phyloP scores from a whole-genome alignment of 768 basidiomycete genomes.

The Asterophora lycoperdoides region DNA sequence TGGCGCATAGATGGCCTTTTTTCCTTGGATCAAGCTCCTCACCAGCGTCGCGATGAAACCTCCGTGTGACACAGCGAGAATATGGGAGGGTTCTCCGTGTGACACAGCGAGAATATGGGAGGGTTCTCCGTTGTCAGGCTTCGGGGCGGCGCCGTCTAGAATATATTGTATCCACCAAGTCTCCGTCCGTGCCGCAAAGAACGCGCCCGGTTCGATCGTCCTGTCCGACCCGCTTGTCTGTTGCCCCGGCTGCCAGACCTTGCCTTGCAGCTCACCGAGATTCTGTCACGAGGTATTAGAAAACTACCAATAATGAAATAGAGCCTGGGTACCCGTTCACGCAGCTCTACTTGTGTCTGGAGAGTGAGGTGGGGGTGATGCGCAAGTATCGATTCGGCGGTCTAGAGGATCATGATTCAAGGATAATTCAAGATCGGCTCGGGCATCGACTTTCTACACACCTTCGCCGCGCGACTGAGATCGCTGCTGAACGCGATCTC shows the following conservation, averaged over 20 bases:
- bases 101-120: constrained; percentile 54
- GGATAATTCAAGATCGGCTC: not conserved
- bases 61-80: constrained; percentile 67
- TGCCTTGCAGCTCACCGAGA: constrained; percentile 49
- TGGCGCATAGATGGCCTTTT: constrained; percentile 32
- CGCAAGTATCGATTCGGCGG: constrained; percentile 57
- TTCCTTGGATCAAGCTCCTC: constrained; percentile 39
- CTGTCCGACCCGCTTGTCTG: constrained; percentile 20
- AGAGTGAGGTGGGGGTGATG: constrained; percentile 47
- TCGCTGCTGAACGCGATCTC: constrained; percentile 66
- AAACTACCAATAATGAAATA: not conserved
- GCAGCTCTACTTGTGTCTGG: constrained; percentile 41
- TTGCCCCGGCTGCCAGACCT: constrained; percentile 15
- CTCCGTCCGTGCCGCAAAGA: constrained; percentile 46
- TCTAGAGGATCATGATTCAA: constrained; percentile 38
- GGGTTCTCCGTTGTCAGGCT: constrained; percentile 23
- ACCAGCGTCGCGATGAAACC: constrained; percentile 57
- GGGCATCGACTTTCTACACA: constrained; percentile 25
- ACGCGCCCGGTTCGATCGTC: constrained; percentile 35
- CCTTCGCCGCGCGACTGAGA: constrained; percentile 62
- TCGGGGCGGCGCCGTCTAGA: constrained; percentile 21
- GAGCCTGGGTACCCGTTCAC: constrained; percentile 55
- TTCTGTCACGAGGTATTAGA: constrained; percentile 11
- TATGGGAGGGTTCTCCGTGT: constrained; percentile 28
- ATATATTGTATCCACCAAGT: constrained; percentile 60